Evolutionary conservation across 2,329 filamentous ascomycete genomes (phyloP).

Genomic region (Phaeosphaeria sp.): DNA sequence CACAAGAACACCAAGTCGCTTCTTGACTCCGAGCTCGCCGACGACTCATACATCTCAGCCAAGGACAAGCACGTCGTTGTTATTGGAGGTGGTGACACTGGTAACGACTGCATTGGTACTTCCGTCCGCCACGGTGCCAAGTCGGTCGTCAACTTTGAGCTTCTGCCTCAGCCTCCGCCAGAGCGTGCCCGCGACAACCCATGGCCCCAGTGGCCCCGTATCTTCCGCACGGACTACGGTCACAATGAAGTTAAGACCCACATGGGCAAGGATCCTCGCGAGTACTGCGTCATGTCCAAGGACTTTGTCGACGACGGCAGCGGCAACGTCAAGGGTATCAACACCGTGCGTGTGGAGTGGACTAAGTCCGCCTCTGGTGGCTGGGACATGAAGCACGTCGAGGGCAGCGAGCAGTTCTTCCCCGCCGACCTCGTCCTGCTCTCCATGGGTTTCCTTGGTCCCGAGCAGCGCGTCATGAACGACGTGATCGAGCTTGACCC

Average conservation of each 20-base stretch:
- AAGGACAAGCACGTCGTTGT: constrained; percentile 96
- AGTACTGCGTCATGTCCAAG: constrained; percentile 98
- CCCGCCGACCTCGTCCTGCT: constrained; percentile 91
- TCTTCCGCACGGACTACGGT: constrained; percentile 98
- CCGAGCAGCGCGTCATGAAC: constrained; percentile 85
- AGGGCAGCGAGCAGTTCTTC: constrained; percentile 94
- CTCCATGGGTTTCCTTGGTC: constrained; percentile 97
- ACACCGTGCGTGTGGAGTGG: constrained; percentile 95
- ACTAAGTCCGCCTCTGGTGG: constrained; percentile 86
- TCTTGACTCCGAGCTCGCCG: constrained; percentile 85
- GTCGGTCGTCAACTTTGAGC: constrained; percentile 94
- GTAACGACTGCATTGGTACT: constrained; percentile 97
- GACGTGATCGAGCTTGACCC: constrained; percentile 89
- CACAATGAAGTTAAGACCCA: constrained; percentile 95
- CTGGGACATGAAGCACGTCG: constrained; percentile 98
- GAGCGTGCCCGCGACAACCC: constrained; percentile 94
- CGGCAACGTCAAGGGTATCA: constrained; percentile 93
- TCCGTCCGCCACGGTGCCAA: constrained; percentile 95
- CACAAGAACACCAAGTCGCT: constrained; percentile 98
- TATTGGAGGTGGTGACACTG: constrained; percentile 96
- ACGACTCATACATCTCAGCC: constrained; percentile 88
- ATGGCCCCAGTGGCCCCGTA: constrained; percentile 97
- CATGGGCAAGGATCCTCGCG: constrained; percentile 93
- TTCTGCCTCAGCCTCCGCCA: constrained; percentile 88
- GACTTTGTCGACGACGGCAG: constrained; percentile 90